These are phyloP conservation scores for Pholiota conissans DNA, from an alignment of 768 basidiomycete genomes.

Conservation along the genomic window DNA sequence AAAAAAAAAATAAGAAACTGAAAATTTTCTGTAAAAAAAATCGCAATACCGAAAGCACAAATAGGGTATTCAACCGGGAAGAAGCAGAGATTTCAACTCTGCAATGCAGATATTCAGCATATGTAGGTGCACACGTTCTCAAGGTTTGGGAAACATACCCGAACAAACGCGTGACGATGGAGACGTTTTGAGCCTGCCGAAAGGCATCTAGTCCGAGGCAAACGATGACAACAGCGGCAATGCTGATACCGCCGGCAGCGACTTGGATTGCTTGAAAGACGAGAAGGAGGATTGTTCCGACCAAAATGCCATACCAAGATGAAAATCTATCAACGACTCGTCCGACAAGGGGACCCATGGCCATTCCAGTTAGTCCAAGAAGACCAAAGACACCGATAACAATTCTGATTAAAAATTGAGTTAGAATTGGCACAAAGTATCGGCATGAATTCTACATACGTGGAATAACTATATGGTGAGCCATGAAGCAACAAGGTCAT, in stretches of 20 bases:
- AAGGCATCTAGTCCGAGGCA: constrained; percentile 62
- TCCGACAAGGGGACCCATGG: constrained; percentile 59
- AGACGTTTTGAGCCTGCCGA: constrained; percentile 62
- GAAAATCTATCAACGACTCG: constrained; percentile 57
- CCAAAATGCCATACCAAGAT: constrained; percentile 64
- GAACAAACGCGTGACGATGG: constrained; percentile 52
- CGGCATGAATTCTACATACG: constrained; percentile 38
- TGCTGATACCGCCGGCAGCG: constrained; percentile 55
- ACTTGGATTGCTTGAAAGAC: constrained; percentile 56
- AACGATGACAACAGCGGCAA: constrained; percentile 59
- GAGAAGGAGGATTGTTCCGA: constrained; percentile 43
- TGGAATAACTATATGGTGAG: constrained; percentile 72
- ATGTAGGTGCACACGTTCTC: neutral
- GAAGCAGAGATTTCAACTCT: constrained; percentile 35
- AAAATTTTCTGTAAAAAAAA: neutral
- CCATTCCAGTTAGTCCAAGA: constrained; percentile 58
- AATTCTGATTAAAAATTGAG: constrained; percentile 24
- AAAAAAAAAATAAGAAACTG: neutral
- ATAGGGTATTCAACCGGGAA: constrained; percentile 66
- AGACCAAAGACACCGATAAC: constrained; percentile 64
- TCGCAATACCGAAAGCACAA: constrained; percentile 53
- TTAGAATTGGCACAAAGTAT: neutral
- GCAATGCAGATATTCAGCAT: neutral
- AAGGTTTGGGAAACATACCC: constrained; percentile 25
- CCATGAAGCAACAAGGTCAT: constrained; percentile 80